phyloP scores from a whole-genome alignment of 495 filamentous ascomycete species.

The Xylaria acuta region DNA sequence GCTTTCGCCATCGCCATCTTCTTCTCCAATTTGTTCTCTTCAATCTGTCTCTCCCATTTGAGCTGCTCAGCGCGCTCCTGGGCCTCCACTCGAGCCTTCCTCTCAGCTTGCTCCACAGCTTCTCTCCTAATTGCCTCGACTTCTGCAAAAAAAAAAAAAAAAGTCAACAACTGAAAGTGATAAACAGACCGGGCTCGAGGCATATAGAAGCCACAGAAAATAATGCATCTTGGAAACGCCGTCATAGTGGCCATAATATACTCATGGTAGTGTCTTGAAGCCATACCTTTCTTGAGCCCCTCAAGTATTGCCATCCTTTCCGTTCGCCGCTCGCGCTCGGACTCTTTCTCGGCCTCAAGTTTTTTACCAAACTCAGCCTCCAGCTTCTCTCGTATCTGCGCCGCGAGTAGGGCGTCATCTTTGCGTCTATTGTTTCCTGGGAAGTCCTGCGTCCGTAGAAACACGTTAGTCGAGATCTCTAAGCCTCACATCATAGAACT shows the following conservation, averaged over 20 bases:
- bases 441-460: conserved; percentile 2
- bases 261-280: not conserved
- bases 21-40: conserved; percentile 17
- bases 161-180: not conserved
- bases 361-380: conserved; percentile 15
- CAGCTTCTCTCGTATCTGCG: conserved; percentile 6
- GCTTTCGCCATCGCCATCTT: conserved; percentile 17
- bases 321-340: conserved; percentile 9
- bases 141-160: not conserved
- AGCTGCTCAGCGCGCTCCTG: conserved; percentile 11
- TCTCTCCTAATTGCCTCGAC: conserved; percentile 19
- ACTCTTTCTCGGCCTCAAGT: conserved; percentile 15
- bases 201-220: not conserved
- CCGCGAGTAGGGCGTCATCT: not conserved
- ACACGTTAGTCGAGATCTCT: too few relatives aligned
- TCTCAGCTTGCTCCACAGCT: conserved; percentile 15
- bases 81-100: conserved; percentile 17
- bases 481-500: too few relatives aligned
- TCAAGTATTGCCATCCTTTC: conserved; percentile 15
- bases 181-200: not conserved
- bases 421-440: not conserved
- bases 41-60: conserved; percentile 34
- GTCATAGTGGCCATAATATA: not conserved
- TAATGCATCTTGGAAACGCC: not conserved
- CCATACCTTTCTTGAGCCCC: conserved; percentile 21